Evolutionary conservation across 2,329 filamentous ascomycete species (phyloP).

Genomic region (Chrysosphaeria jannelii): DNA sequence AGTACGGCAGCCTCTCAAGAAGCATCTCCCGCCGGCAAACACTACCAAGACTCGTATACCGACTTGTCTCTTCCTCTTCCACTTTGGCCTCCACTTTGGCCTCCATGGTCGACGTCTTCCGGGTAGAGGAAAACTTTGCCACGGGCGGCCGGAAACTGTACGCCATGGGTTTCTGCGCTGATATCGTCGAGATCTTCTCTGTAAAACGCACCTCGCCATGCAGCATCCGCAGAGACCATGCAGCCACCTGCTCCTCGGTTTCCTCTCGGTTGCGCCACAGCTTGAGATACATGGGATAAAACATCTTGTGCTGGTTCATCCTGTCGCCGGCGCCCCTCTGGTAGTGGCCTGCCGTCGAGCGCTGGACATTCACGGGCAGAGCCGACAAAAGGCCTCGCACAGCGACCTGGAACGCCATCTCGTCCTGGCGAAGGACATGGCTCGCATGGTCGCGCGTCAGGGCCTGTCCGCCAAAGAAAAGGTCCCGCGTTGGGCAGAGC

Average conservation of each 20-base stretch:
- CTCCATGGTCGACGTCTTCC: conserved; percentile 1
- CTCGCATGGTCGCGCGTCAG: conserved; percentile 21
- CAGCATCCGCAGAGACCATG: conserved; percentile 32
- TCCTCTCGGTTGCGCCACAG: conserved; percentile 67
- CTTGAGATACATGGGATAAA: conserved; percentile 61
- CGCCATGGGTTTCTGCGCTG: no score
- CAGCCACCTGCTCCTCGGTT: conserved; percentile 38
- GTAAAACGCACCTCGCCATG: conserved; percentile 27
- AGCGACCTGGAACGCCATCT: conserved; percentile 77
- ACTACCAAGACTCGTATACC: no score
- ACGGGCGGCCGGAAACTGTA: neutral
- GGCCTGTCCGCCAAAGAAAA: conserved; percentile 30
- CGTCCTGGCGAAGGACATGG: conserved; percentile 65
- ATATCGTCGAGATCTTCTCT: no score
- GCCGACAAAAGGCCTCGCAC: conserved; percentile 65
- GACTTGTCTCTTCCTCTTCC: no score
- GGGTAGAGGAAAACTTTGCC: neutral
- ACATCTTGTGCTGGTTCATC: conserved; percentile 57
- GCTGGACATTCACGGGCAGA: conserved; percentile 46
- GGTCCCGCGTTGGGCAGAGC: conserved; percentile 40
- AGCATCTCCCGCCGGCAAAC: conserved; percentile 44
- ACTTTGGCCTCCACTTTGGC: neutral
- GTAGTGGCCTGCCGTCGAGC: conserved; percentile 1
- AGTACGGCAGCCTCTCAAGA: conserved; percentile 65
- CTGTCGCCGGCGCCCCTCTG: conserved; percentile 9